Base-by-base conservation (phyloP, 306 rosid species). In the Ammopiptanthus mongolicus region DNA sequence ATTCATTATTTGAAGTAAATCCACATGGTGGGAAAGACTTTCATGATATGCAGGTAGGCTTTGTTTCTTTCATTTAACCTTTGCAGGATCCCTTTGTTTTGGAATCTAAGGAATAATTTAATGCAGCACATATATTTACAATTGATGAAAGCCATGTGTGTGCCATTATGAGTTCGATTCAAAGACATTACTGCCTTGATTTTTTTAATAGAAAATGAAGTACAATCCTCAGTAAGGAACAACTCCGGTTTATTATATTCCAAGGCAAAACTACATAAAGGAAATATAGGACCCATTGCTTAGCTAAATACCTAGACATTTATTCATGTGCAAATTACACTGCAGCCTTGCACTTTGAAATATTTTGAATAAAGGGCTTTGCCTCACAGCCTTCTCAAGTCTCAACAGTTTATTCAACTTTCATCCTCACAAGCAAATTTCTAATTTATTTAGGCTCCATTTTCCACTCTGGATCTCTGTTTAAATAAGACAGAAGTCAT, bases 11-110 rank as follows among this genome's bases (percentile, higher is more conserved):
- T 85, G 99, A 86, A 90, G 97, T 87, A 68, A 83, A 87, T 57
- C 92, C 96, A 58, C 92, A 95, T 83, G 92, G 88, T 78, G 97
- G 99, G 81, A 95, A 83, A 86, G 97, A 92, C 62, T 92, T 83
- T 78, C 99, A 95, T 77, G 97, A 92, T 72, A 87, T 95, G 89
- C 99, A 95, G 99, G 99, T 95, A 78, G 68, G 56, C 65, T 31
- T 69, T 55, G 6, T 37, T 85, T 59, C 77, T 82, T 80, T 63
- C 28, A 25, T 61, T 55, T 37, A 23, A 25, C 42, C 29, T 31
- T 71, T 67, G 64, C 51, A 46, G 50, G 77, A 50, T 73, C 72
- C 74, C 64, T 72, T 79, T 56, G 34, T 56, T 46, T 69, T 72
- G 53, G 34, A 59, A 48, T 67, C n/a, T 22, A 33, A 51, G 28